Evolutionary conservation across 257 asterid genomes (phyloP), one percentile per base, ranked within the genome.

Genomic region (Thymus mandschuricus): DNA sequence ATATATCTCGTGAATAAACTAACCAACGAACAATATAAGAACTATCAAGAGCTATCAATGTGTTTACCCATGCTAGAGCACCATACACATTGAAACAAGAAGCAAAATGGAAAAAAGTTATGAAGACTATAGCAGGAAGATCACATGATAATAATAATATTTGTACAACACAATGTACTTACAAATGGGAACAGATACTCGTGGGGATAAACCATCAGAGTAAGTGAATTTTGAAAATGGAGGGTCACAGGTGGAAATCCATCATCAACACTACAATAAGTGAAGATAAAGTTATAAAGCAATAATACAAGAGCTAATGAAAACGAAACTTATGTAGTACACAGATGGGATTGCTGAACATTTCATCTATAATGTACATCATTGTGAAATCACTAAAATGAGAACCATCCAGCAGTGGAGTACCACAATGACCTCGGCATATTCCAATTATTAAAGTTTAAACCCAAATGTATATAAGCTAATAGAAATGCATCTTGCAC

Each of bases 131-230:
- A 73, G 57, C 35, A 35, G 65, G 38, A 55, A 34, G 33, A 45
- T 52, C 63, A 81, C 48, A 21, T 74, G 54, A 76, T 64, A 50
- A 73, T 34, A 8, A 10, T 66, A 21, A 41, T 41, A 72, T 29
- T 38, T 33, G 57, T 34, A 34, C 29, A 55, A 27, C 28, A 76
- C 51, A 74, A 68, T 65, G 40, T 72, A 92, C 99, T 89, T 89
- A 95, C 99, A 79, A 79, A 92, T 30, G 97, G 89, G 85, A 95
- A 95, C 66, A 95, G 86, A 82, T 95, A 95, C 65, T 95, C 99
- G 29, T 78, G 88, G 72, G 99, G 99, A 83, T 86, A 84, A 80
- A 95, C 98, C 75, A 74, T 92, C 88, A 95, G 83, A 58, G 81
- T 15, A 66, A 95, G 98, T 51, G 90, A 88, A 75, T 86, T 88